Conservation (phyloP, 1,139 yeast species). For the Saccharomycopsis crataegensis region DNA sequence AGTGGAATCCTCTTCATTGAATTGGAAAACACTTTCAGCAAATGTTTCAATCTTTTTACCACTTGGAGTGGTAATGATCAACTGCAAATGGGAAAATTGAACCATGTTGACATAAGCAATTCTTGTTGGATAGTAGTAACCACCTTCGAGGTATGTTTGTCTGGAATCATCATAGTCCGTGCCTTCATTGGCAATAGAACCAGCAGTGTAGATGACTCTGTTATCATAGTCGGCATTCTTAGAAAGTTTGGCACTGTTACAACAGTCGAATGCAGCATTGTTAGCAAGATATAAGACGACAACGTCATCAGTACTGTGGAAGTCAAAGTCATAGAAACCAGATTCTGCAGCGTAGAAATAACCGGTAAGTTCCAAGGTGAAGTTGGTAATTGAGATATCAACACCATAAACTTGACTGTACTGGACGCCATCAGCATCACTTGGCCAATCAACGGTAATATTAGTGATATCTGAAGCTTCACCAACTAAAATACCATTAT, state of each 20-base stretch:
- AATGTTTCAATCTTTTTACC: conserved; percentile 18
- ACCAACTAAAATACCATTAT: conserved; percentile 3
- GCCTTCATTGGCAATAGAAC: background rate
- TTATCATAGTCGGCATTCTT: background rate
- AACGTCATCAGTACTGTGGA: conserved; percentile 22
- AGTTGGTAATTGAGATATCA: conserved; percentile 22
- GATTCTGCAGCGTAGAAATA: conserved; percentile 22
- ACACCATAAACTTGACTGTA: conserved; percentile 18
- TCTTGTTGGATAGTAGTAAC: conserved; percentile 15
- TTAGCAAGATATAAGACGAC: conserved; percentile 23
- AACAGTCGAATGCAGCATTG: conserved; percentile 22
- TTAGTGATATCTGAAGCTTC: conserved; percentile 5
- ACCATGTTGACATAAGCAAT: conserved; percentile 19
- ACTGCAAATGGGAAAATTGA: conserved; percentile 15
- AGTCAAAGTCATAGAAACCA: conserved; percentile 22
- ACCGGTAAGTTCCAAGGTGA: conserved; percentile 24
- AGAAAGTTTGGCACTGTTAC: conserved; percentile 9
- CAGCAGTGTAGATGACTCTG: conserved; percentile 3
- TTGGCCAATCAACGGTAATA: background rate
- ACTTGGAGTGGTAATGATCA: conserved; percentile 20
- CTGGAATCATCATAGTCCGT: background rate
- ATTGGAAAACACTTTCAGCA: conserved; percentile 15
- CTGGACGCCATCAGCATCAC: background rate
- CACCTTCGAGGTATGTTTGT: conserved; percentile 7
- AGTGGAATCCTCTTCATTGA: conserved; percentile 5